phyloP scores from a whole-genome alignment of 1,284 basidiomycete species.

The Afroboletus lepidellus region DNA sequence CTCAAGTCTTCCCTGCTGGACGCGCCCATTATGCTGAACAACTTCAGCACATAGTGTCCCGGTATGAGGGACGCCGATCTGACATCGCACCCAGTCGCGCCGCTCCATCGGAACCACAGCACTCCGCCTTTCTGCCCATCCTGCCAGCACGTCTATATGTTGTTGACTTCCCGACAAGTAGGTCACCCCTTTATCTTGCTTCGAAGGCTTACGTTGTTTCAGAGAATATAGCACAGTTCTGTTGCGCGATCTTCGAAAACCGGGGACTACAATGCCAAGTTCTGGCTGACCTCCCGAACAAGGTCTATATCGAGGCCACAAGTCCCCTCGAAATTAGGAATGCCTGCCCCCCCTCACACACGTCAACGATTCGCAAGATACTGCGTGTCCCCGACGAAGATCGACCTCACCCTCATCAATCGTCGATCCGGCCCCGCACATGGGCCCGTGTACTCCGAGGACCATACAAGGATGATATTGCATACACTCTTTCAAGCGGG shows the following conservation, averaged over 20 bases:
- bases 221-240: background rate
- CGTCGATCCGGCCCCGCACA: background rate
- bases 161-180: background rate
- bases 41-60: background rate
- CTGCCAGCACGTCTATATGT: background rate
- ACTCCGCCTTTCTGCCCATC: background rate
- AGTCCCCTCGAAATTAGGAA: background rate
- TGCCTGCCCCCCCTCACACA: background rate
- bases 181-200: background rate
- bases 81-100: background rate
- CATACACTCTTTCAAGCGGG: background rate
- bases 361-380: background rate
- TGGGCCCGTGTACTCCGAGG: background rate
- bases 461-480: background rate
- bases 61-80: background rate
- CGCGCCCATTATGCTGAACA: background rate
- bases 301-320: background rate
- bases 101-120: background rate
- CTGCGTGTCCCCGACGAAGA: background rate
- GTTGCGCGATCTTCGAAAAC: background rate
- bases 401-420: background rate
- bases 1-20: background rate
- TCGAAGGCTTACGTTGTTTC: background rate
- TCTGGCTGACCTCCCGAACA: background rate
- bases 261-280: background rate